Evolutionary conservation across 164 flowering plant species (phyloP).

Genomic region (Warburgia ugandensis): DNA sequence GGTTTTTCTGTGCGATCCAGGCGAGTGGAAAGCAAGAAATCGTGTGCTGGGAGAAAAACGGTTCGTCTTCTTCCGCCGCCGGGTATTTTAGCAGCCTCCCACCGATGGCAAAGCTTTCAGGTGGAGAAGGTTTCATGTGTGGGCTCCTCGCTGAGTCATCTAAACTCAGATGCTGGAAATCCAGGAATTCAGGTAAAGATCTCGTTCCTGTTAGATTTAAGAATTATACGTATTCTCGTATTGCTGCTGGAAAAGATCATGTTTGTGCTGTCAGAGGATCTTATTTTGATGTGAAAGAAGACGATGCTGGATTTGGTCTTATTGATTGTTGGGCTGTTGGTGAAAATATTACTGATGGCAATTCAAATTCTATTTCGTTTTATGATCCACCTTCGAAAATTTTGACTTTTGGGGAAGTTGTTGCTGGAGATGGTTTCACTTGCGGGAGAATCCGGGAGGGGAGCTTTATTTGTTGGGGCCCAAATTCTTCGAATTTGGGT

Average conservation of each 20-base stretch:
- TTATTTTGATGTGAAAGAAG: conserved; percentile 27
- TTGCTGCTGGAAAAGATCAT: conserved; percentile 74
- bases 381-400: conserved; percentile 17
- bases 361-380: too few species aligned
- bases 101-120: conserved; percentile 66
- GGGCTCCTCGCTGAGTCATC: conserved; percentile 69
- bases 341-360: conserved; percentile 6
- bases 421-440: conserved; percentile 79
- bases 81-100: conserved; percentile 28
- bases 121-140: conserved; percentile 77
- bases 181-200: conserved; percentile 28
- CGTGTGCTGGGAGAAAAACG: conserved; percentile 62
- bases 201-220: conserved; percentile 49
- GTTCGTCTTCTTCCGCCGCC: conserved; percentile 20
- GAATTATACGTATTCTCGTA: conserved; percentile 45
- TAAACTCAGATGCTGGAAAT: conserved; percentile 59
- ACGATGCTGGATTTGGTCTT: conserved; percentile 31
- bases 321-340: conserved; percentile 79
- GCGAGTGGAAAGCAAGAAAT: conserved; percentile 78
- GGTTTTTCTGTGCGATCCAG: conserved; percentile 84
- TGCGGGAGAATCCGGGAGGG: conserved; percentile 55
- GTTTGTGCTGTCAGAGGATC: conserved; percentile 82
- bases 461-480: conserved; percentile 74
- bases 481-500: conserved; percentile 33
- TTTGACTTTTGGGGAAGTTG: conserved; percentile 31